Evolutionary conservation across 2,329 filamentous ascomycete species (phyloP).

Genomic region (Talaromyces piceae): DNA sequence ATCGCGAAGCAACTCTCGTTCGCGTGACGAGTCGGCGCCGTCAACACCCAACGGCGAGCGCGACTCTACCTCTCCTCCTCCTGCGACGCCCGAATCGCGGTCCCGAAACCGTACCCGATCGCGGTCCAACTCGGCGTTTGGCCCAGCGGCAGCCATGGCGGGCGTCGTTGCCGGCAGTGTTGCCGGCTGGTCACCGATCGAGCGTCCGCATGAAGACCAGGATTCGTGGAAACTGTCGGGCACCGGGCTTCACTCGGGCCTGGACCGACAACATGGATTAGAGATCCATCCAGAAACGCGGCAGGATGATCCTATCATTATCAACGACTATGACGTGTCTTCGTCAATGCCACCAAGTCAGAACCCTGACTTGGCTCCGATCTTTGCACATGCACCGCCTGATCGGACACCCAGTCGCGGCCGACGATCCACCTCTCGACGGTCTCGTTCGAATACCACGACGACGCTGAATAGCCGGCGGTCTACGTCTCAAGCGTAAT

Average conservation of each 20-base stretch:
- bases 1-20: conserved; percentile 36
- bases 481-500: conserved; percentile 16
- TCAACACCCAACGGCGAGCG: conserved; percentile 49
- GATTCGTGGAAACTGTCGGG: conserved; percentile 33
- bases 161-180: conserved; percentile 60
- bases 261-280: conserved; percentile 37
- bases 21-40: conserved; percentile 41
- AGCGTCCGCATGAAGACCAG: conserved; percentile 34
- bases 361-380: conserved; percentile 38
- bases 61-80: conserved; percentile 29
- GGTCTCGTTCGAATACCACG: conserved; percentile 26
- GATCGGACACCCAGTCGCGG: conserved; percentile 26
- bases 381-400: conserved; percentile 36
- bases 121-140: conserved; percentile 52
- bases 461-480: conserved; percentile 10
- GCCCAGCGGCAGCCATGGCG: conserved; percentile 57
- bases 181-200: conserved; percentile 57
- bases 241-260: conserved; percentile 28
- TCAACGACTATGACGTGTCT: conserved; percentile 24
- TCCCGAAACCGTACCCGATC: conserved; percentile 46
- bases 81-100: conserved; percentile 49
- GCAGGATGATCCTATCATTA: conserved; percentile 38
- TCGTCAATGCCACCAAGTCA: conserved; percentile 39
- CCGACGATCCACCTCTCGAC: conserved; percentile 28
- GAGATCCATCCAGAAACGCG: conserved; percentile 42